phyloP scores from a whole-genome alignment of 1,139 yeast genomes.

The Candida frijolesensis region DNA sequence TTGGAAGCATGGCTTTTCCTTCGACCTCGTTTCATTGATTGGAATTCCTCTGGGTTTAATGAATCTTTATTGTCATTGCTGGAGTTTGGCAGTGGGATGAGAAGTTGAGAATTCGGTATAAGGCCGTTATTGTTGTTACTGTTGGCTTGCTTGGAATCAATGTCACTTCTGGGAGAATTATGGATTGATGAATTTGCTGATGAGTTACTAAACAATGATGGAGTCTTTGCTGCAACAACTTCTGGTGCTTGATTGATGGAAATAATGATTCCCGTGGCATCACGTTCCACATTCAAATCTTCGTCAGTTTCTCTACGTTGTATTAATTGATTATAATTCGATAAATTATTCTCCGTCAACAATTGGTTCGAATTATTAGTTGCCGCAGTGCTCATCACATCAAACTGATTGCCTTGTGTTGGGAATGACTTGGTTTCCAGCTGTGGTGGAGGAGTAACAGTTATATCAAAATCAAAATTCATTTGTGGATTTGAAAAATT shows the following conservation, averaged over 20 bases:
- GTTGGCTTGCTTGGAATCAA: neutral
- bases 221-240: constrained; percentile 41
- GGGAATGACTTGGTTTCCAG: constrained; percentile 10
- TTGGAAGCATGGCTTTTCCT: constrained; percentile 30
- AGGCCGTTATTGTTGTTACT: constrained; percentile 14
- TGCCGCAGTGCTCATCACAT: constrained; percentile 13
- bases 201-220: constrained; percentile 47
- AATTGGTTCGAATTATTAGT: constrained; percentile 13
- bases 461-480: constrained; percentile 16
- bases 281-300: constrained; percentile 17
- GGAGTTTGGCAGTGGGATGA: constrained; percentile 16
- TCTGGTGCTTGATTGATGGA: constrained; percentile 36
- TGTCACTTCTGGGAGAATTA: constrained; percentile 21
- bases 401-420: constrained; percentile 8
- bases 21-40: constrained; percentile 35
- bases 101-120: constrained; percentile 22
- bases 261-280: constrained; percentile 24
- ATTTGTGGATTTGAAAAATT: constrained; percentile 11
- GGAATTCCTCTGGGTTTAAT: constrained; percentile 40
- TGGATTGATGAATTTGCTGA: constrained; percentile 34
- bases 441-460: constrained; percentile 17
- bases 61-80: constrained; percentile 16
- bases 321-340: constrained; percentile 18
- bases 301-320: neutral
- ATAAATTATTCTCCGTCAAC: constrained; percentile 33